Evolutionary conservation across 78 protist species (phyloP).

Genomic region (Bodo saltans): DNA sequence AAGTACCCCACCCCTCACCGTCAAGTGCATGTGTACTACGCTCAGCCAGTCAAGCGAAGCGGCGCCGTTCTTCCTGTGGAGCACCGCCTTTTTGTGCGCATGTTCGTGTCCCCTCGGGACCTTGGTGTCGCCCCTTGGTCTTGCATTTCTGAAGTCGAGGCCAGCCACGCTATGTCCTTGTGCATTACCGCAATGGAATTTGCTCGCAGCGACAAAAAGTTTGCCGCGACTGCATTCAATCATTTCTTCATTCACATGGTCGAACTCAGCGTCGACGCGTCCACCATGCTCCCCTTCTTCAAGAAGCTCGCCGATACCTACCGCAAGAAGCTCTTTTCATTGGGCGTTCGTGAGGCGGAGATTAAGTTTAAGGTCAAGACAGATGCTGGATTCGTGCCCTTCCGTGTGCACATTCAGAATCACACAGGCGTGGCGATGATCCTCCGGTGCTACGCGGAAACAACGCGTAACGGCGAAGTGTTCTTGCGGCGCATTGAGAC

Average conservation of each 20-base stretch:
- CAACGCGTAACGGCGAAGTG: slow-evolving; percentile 11
- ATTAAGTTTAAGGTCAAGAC: slow-evolving; percentile 43
- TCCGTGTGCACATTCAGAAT: slow-evolving; percentile 57
- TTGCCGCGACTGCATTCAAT: slow-evolving; percentile 1
- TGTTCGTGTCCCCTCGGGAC: slow-evolving; percentile 60
- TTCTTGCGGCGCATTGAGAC: neutral
- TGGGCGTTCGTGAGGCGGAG: slow-evolving; percentile 73
- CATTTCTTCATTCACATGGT: slow-evolving; percentile 81
- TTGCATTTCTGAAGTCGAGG: slow-evolving; percentile 31
- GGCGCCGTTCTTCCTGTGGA: neutral
- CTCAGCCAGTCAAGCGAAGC: slow-evolving; percentile 58
- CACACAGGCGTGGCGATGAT: slow-evolving; percentile 54
- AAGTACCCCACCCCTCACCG: slow-evolving; percentile 49
- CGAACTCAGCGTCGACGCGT: slow-evolving; percentile 37
- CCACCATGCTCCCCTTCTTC: slow-evolving; percentile 25
- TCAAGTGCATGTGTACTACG: slow-evolving; percentile 68
- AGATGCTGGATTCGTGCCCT: slow-evolving; percentile 28
- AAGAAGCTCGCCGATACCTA: slow-evolving; percentile 39
- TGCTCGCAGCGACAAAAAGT: slow-evolving; percentile 28
- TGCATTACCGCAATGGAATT: slow-evolving; percentile 72
- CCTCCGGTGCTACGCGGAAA: slow-evolving; percentile 61
- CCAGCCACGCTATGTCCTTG: slow-evolving; percentile 43
- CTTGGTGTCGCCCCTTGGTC: neutral
- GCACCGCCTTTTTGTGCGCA: slow-evolving; percentile 77
- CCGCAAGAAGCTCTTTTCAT: slow-evolving; percentile 61